Base-by-base conservation (phyloP, 495 filamentous ascomycete species). In the Penicillium steckii region DNA sequence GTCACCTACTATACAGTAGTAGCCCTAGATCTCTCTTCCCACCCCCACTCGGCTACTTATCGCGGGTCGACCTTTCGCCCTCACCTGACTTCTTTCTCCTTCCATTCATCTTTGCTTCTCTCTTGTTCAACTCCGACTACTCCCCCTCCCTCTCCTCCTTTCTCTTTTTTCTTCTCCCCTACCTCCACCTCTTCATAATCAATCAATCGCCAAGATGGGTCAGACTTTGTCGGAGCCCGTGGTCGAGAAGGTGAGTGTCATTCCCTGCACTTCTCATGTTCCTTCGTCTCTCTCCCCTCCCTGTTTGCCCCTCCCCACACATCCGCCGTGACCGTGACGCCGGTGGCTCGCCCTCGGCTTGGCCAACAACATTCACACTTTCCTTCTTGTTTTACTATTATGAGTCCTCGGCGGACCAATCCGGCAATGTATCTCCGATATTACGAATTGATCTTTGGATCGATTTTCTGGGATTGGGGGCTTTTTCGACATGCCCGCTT, bases 201-300 rank as follows among this genome's bases (percentile, higher is more conserved):
- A 76, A 67, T 59, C 53, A 61, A 61, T 64, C 52, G 60, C 48
- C 60, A 66, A 52, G 43, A 98, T 98, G 94, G 94, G 94, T 84
- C 94, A 98, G 83, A 98, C 94, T 70, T 86, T 98, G 67, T 97
- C 94, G 68, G 95, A 98, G 80, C 94, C 94, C 45, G 93, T 97
- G 62, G 87, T 95, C 58, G 94, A 97, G 65, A 98, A 98, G 91
- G 94, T 98, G 79, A 66, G 86, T 69, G 8, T 41, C 2, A 22
- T 23, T 13, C n/a, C n/a, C n/a, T n/a, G n/a, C 12, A 21, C 18
- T 15, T 38, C 37, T 62, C 35, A 15, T 61, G 54, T 51, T 48
- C 49, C 58, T 60, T 48, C 60, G 40, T 41, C 55, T 54, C 61
- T 56, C 66, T 61, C 56, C n/a, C 13, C 13, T 59, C 27, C 38